Evolutionary conservation across 1,284 basidiomycete species (phyloP).

Genomic region (Ceraceosorus bombacis): DNA sequence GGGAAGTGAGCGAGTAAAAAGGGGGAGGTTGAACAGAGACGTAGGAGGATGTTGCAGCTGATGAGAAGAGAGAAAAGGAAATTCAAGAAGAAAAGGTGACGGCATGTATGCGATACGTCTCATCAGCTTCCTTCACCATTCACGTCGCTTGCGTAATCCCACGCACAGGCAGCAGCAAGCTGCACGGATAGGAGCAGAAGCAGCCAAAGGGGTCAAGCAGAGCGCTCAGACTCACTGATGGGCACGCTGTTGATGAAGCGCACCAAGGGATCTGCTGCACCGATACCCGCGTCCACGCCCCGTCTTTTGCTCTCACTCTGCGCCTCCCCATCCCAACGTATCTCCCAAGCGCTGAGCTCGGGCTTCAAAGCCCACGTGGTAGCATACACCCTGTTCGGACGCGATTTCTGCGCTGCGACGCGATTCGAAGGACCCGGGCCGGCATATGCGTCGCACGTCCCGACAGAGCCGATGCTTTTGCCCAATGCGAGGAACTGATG

Average conservation of each 20-base stretch:
- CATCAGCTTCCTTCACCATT: background rate
- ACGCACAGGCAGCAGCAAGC: background rate
- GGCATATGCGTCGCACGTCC: too few relatives aligned
- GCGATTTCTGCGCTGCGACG: background rate
- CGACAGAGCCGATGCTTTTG: background rate
- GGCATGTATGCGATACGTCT: background rate
- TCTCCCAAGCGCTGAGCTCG: conserved; percentile 27
- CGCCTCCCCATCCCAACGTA: conserved; percentile 11
- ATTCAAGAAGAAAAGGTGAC: too few relatives aligned
- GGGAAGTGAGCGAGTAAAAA: conserved; percentile 16
- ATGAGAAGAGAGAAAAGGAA: background rate
- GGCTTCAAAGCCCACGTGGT: conserved; percentile 31
- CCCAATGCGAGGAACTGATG: conserved; percentile 35
- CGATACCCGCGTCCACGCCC: background rate
- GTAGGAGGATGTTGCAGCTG: conserved; percentile 37
- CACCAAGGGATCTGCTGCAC: background rate
- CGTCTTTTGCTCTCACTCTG: too few relatives aligned
- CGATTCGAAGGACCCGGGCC: too few relatives aligned
- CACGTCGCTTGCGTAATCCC: conserved; percentile 1
- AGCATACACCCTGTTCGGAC: conserved; percentile 26
- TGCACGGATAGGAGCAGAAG: too few relatives aligned
- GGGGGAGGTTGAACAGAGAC: conserved; percentile 31
- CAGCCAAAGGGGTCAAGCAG: too few relatives aligned
- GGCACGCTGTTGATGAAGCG: conserved; percentile 10
- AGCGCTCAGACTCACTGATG: conserved; percentile 12